Base-by-base conservation (phyloP, 345 rosid species). In the Abelmoschus esculentus region DNA sequence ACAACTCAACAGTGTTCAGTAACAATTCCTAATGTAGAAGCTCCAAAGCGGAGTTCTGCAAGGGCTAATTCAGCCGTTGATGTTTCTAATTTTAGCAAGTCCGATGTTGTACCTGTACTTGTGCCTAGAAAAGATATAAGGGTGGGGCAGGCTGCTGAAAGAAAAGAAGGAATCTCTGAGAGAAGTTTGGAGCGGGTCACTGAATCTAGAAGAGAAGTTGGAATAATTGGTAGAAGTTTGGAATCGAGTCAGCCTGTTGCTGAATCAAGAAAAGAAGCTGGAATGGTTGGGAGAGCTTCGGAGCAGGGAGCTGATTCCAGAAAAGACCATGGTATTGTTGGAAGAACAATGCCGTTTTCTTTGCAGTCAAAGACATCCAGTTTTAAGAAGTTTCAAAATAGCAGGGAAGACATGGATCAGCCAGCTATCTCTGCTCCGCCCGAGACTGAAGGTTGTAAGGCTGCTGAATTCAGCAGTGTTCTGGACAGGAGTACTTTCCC, bases 291-390 rank as follows among this genome's bases (percentile, higher is more conserved):
- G 47, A 61, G 61, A 61, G 50, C 59, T 71, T 71, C 2, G 60
- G 74, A 61, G 50, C 69, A 47, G 38, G 74, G 68, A 28, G 58
- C 61, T 71, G 69, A 71, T 31, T 62, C 69, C 0, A 72, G 53
- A 63, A 72, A 62, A 36, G 69, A 72, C 62, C 74, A 53, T 7
- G 87, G 85, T 71, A 83, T 90, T 76, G 90, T 83, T 70, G 92
- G 86, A 46, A 90, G 97, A 78, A 91, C 96, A 44, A 93, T 91
- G 97, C 99, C 96, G 61, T 95, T 91, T 84, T 87, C 99, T n/a
- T 81, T 91, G 88, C 99, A 91, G 78, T 87, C 93, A 52, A 89
- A 86, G 77, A 59, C 86, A 17, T 70, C 82, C 77, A 97, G 83
- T 70, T 73, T 81, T 32, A 79, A 83, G 60, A 91, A 82, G 86